Conservation (phyloP, 306 rosid species). For the Alnus rubra region DNA sequence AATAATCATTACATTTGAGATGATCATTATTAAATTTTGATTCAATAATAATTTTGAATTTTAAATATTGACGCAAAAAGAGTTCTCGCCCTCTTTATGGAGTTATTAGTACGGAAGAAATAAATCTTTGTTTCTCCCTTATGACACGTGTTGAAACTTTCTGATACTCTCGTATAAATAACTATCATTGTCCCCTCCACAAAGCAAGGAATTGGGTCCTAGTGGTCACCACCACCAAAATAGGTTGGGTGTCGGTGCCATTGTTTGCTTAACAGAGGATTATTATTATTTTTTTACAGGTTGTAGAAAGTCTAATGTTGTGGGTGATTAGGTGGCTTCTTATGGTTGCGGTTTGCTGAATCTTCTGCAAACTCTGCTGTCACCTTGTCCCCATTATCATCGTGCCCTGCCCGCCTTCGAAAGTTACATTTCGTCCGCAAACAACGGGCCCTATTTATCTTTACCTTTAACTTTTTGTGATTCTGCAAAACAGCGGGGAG, state of each 20-base stretch:
- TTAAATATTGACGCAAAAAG: too few species aligned
- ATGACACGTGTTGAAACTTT: too few species aligned
- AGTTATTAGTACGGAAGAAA: too few species aligned
- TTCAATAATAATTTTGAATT: too few species aligned
- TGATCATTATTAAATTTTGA: too few species aligned
- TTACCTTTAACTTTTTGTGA: background rate
- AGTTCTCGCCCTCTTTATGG: too few species aligned
- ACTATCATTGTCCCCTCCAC: too few species aligned
- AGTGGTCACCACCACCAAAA: background rate
- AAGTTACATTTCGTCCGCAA: slow-evolving; percentile 21
- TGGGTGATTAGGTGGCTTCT: slow-evolving; percentile 1
- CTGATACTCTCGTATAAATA: too few species aligned
- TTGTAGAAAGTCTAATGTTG: background rate
- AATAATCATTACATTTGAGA: too few species aligned
- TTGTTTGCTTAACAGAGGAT: background rate
- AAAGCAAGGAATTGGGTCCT: too few species aligned
- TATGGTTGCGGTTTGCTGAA: background rate
- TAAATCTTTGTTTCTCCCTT: too few species aligned
- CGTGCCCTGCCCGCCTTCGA: background rate
- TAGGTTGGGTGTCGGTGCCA: slow-evolving; percentile 3
- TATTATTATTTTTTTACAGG: too few species aligned
- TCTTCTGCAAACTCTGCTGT: slow-evolving; percentile 3
- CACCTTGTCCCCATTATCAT: background rate
- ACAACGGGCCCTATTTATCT: background rate
- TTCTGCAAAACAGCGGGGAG: background rate